These are phyloP conservation scores for Phytopythium vexans DNA, from an alignment of 352 stramenopile genomes.

Conservation along the genomic window DNA sequence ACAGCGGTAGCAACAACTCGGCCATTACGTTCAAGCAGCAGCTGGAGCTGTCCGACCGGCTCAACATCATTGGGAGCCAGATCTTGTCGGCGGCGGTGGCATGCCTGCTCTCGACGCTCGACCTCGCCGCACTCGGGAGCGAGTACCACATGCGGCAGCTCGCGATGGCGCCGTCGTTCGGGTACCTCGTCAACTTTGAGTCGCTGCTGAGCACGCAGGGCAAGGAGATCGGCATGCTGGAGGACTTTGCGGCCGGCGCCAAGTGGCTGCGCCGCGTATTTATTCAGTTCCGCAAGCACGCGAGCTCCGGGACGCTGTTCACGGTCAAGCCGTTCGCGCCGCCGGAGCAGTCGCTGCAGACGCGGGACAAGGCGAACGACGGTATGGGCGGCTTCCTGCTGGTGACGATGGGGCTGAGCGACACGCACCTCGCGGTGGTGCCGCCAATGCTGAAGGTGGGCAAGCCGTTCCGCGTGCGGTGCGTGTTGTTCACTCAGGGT, in stretches of 20 bases:
- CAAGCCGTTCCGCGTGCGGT: conserved; percentile 50
- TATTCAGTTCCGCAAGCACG: conserved; percentile 65
- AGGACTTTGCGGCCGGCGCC: conserved; percentile 83
- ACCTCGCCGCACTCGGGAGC: conserved; percentile 57
- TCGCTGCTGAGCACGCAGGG: conserved; percentile 89
- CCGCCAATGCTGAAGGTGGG: conserved; percentile 40
- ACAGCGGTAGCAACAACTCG: conserved; percentile 30
- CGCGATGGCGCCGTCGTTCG: conserved; percentile 45
- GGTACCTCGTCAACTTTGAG: conserved; percentile 81
- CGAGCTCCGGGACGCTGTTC: conserved; percentile 42
- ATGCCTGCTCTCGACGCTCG: conserved; percentile 65
- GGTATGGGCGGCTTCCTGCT: conserved; percentile 20
- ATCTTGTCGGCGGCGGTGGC: conserved; percentile 67
- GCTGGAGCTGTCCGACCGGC: conserved; percentile 66
- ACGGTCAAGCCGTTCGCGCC: conserved; percentile 56
- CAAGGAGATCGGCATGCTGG: conserved; percentile 95
- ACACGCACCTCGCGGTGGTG: conserved; percentile 50
- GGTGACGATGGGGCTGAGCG: conserved; percentile 60
- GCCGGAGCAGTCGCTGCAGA: conserved; percentile 9
- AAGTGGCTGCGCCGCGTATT: conserved; percentile 82
- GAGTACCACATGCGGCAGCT: conserved; percentile 56
- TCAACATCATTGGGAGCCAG: conserved; percentile 71
- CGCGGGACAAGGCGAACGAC: conserved; percentile 1
- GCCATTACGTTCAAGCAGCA: conserved; percentile 54
- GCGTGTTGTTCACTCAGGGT: conserved; percentile 77